These are phyloP conservation scores for Fagus crenata DNA, from an alignment of 306 rosid species.

Conservation along the genomic window DNA sequence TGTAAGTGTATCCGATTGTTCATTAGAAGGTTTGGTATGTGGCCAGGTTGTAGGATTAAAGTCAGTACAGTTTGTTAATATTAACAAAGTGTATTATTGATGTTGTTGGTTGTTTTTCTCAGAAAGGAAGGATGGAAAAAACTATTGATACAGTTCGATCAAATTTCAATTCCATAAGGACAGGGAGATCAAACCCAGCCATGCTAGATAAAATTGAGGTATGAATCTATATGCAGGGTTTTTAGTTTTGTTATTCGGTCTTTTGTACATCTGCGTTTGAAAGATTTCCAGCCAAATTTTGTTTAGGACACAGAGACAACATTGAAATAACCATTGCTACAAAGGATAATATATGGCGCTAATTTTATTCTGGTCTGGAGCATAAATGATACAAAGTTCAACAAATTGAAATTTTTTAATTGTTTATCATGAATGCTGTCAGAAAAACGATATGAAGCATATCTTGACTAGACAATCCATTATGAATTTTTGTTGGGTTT, in stretches of 20 bases:
- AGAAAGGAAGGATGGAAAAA: constrained; percentile 89
- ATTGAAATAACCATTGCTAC: neutral
- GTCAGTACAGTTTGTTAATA: neutral
- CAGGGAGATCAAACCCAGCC: constrained; percentile 83
- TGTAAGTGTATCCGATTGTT: constrained; percentile 44
- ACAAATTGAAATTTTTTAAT: neutral
- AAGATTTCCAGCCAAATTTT: neutral
- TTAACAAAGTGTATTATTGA: neutral
- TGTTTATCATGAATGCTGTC: neutral
- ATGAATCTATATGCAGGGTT: constrained; percentile 15
- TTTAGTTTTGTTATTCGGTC: neutral
- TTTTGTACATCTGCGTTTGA: neutral
- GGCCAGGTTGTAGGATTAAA: neutral
- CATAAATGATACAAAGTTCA: neutral
- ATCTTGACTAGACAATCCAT: neutral
- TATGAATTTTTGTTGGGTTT: no score
- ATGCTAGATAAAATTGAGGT: constrained; percentile 97
- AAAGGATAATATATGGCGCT: neutral
- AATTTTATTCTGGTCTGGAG: neutral
- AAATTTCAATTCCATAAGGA: constrained; percentile 83
- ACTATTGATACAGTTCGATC: constrained; percentile 68
- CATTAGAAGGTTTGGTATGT: neutral
- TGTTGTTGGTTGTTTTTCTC: constrained; percentile 24
- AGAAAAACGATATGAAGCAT: neutral
- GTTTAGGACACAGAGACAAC: neutral